Evolutionary conservation across 306 rosid species (phyloP).

Genomic region (Gastrolobium bilobum): DNA sequence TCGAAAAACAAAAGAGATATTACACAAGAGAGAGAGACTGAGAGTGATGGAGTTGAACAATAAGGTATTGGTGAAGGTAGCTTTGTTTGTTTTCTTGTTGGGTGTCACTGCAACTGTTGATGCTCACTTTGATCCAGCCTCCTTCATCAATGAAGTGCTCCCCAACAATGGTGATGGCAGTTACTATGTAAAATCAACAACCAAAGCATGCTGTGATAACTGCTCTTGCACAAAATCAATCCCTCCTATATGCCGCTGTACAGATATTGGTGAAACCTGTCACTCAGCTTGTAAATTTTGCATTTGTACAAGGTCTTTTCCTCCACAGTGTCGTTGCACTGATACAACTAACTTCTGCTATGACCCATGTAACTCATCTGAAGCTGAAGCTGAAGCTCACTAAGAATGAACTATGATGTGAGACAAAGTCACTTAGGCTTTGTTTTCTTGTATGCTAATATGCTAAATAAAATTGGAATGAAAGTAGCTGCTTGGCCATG

Average conservation of each 20-base stretch:
- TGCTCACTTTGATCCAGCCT: not conserved
- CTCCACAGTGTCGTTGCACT: conserved; percentile 4
- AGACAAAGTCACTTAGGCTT: conserved; percentile 1
- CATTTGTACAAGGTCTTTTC: not conserved
- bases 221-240: not conserved
- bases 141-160: not conserved
- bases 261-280: not conserved
- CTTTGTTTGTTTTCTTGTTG: not conserved
- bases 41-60: not conserved
- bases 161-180: not conserved
- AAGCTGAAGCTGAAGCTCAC: not conserved
- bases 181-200: not conserved
- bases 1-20: not conserved
- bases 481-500: not conserved
- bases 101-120: not conserved
- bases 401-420: not conserved
- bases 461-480: no score
- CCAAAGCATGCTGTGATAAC: not conserved
- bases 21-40: not conserved
- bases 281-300: conserved; percentile 39
- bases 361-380: not conserved
- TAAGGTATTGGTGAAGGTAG: not conserved
- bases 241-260: conserved; percentile 1
- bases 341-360: conserved; percentile 33
- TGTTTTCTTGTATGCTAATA: not conserved